These are phyloP conservation scores for Starmerella scarabaei DNA, from an alignment of 805 yeast genomes.

Conservation along the genomic window DNA sequence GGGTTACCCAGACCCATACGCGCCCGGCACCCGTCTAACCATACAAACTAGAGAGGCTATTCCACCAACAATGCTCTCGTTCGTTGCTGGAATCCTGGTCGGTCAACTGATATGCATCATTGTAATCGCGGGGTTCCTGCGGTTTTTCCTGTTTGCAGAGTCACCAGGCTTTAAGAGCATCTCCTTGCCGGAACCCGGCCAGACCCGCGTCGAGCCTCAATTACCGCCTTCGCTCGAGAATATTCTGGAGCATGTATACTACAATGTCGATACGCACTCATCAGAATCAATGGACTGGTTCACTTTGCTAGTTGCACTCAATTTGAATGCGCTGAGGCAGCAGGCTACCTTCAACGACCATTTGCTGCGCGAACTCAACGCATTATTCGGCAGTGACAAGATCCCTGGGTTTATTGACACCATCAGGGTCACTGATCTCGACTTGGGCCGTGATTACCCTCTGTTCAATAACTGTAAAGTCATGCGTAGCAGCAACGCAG, in stretches of 20 bases:
- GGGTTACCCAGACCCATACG: neutral
- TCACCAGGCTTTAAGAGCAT: conserved; percentile 23
- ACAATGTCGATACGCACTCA: conserved; percentile 74
- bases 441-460: conserved; percentile 91
- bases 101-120: conserved; percentile 33
- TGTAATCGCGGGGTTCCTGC: conserved; percentile 28
- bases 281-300: conserved; percentile 96
- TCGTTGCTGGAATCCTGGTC: conserved; percentile 28
- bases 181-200: conserved; percentile 18
- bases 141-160: conserved; percentile 33
- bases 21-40: neutral
- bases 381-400: conserved; percentile 45
- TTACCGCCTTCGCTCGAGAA: conserved; percentile 24
- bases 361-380: conserved; percentile 64
- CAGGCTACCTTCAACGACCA: conserved; percentile 81
- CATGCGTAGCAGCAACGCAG: conserved; percentile 14
- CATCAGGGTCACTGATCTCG: conserved; percentile 70
- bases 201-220: conserved; percentile 21
- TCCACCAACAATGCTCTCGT: no score
- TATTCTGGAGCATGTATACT: conserved; percentile 81
- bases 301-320: conserved; percentile 84
- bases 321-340: conserved; percentile 71
- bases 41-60: no score
- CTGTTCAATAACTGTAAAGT: conserved; percentile 88
- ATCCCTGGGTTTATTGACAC: conserved; percentile 72